Conservation (phyloP, 495 filamentous ascomycete species). For the Neurospora africana region DNA sequence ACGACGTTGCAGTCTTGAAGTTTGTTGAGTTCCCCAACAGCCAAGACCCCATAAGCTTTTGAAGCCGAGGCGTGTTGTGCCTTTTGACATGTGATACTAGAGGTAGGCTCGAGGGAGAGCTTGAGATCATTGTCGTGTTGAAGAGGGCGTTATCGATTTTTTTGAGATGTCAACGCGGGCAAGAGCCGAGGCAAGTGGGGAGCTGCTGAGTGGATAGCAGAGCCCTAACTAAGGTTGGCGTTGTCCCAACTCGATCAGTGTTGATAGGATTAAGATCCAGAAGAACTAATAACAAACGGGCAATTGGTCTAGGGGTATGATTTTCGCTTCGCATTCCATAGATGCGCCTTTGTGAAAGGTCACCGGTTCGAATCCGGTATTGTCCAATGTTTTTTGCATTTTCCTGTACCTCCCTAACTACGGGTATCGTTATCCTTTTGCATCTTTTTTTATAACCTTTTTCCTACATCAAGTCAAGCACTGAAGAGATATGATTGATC, state of each 20-base stretch:
- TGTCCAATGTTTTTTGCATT: conserved; percentile 3
- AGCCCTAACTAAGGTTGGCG: too few species aligned
- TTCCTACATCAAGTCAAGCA: background rate
- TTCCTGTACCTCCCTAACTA: background rate
- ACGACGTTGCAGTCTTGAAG: background rate
- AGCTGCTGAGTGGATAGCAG: background rate
- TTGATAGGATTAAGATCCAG: background rate
- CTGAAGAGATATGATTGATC: background rate
- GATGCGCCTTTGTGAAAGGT: conserved; percentile 7
- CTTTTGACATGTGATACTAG: background rate
- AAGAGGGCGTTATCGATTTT: background rate
- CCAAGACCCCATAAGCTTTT: too few species aligned
- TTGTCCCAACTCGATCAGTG: too few species aligned
- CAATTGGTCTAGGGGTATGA: conserved; percentile 35
- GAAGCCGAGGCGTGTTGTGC: too few species aligned
- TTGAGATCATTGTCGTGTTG: background rate
- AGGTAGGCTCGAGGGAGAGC: background rate
- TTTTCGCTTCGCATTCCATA: conserved; percentile 30
- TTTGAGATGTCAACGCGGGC: background rate
- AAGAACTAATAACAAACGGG: conserved; percentile 4
- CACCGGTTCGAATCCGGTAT: conserved; percentile 12
- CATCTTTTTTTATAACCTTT: too few species aligned
- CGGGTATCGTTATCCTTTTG: background rate
- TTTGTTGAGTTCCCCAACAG: background rate
- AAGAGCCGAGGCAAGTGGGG: conserved; percentile 10